These are phyloP conservation scores for Flaveria floridana DNA, from an alignment of 140 eudicot species.

Conservation along the genomic window DNA sequence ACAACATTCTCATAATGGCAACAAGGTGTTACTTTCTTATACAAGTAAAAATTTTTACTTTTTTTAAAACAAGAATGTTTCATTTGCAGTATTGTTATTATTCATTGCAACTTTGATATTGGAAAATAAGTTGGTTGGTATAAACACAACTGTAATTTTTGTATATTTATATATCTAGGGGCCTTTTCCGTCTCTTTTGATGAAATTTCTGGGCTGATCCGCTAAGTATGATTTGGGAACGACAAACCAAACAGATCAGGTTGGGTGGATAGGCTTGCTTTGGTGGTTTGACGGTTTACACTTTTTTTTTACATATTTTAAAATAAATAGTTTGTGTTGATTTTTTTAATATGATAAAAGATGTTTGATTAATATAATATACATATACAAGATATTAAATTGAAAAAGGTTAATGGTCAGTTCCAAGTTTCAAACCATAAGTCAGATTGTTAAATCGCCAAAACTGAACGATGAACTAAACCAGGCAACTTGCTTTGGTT, in stretches of 20 bases:
- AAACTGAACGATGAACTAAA: not conserved
- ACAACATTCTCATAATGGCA: conserved; percentile 48
- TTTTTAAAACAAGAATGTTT: too few species aligned
- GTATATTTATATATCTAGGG: not conserved
- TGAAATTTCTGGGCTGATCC: not conserved
- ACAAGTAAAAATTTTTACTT: too few species aligned
- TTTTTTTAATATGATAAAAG: too few species aligned
- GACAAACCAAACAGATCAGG: not conserved
- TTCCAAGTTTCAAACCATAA: too few species aligned
- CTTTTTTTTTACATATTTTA: too few species aligned
- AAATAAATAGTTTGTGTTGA: too few species aligned
- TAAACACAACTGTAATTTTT: not conserved
- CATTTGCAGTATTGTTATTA: not conserved
- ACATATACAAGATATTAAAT: too few species aligned
- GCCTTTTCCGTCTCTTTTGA: not conserved
- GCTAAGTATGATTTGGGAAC: not conserved
- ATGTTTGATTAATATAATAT: too few species aligned
- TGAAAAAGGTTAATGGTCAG: too few species aligned
- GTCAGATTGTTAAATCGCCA: too few species aligned
- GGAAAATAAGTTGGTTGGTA: not conserved
- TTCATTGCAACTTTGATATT: not conserved
- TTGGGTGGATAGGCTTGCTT: too few species aligned
- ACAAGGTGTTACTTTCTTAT: conserved; percentile 37
- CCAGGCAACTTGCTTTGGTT: not conserved
- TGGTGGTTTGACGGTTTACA: too few species aligned